Conservation (phyloP, 2,329 filamentous ascomycete genomes). For the Sarocladium brachiariae region DNA sequence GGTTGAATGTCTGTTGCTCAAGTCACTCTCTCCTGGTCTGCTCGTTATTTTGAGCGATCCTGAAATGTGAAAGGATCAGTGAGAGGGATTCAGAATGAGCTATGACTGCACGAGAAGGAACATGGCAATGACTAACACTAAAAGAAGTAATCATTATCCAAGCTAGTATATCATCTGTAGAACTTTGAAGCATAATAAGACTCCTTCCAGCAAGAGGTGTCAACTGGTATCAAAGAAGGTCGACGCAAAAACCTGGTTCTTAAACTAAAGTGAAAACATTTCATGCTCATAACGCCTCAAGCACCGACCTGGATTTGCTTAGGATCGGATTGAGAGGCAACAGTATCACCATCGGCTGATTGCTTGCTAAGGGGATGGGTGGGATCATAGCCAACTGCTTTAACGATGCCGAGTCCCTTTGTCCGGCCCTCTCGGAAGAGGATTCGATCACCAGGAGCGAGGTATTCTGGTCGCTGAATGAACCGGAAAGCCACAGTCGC, state of each 20-base stretch:
- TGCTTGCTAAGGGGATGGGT: constrained; percentile 32
- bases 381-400: constrained; percentile 80
- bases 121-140: too few relatives aligned
- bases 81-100: too few relatives aligned
- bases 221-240: neutral
- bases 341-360: neutral
- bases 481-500: constrained; percentile 92
- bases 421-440: constrained; percentile 92
- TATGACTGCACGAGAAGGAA: too few relatives aligned
- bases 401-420: constrained; percentile 92
- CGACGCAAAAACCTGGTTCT: neutral
- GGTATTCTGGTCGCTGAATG: constrained; percentile 86
- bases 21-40: too few relatives aligned
- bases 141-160: too few relatives aligned
- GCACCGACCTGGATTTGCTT: neutral
- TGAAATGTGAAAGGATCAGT: too few relatives aligned
- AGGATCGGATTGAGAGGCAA: neutral
- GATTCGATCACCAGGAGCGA: constrained; percentile 80
- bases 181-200: too few relatives aligned
- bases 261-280: neutral
- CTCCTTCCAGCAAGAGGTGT: too few relatives aligned
- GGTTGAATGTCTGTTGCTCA: too few relatives aligned
- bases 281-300: neutral
- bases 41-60: too few relatives aligned
- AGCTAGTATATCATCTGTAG: too few relatives aligned